A percentile compares a stretch with the other conserved stretches of the same genome.
These are phyloP conservation scores for Ciborinia camelliae DNA, from an alignment of 2,329 filamentous ascomycete species.

Conservation along the genomic window DNA sequence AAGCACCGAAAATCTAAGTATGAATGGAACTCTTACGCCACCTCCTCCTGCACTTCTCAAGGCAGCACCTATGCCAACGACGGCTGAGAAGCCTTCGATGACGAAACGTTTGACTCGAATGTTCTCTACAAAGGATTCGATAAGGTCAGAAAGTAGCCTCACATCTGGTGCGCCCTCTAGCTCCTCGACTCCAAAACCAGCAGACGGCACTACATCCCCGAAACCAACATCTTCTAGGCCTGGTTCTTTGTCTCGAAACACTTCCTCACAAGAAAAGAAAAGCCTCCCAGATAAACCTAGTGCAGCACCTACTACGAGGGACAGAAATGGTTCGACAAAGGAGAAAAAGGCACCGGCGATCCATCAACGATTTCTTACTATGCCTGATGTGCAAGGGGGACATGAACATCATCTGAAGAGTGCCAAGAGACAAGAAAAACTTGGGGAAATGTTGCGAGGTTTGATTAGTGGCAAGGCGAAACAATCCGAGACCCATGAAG, in stretches of 20 bases:
- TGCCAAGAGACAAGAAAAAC: conserved; percentile 88
- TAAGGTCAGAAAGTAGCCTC: conserved; percentile 30
- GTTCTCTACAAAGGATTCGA: conserved; percentile 57
- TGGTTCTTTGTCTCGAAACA: conserved; percentile 44
- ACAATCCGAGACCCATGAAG: conserved; percentile 58
- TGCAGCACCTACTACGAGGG: conserved; percentile 28
- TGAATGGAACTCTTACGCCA: conserved; percentile 35
- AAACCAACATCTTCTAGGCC: conserved; percentile 37
- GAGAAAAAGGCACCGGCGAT: conserved; percentile 33
- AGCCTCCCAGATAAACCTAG: conserved; percentile 30
- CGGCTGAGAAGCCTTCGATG: conserved; percentile 54
- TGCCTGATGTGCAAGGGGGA: conserved; percentile 56
- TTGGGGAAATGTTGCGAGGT: conserved; percentile 85
- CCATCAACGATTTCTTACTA: conserved; percentile 49
- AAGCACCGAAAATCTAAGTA: conserved; percentile 32
- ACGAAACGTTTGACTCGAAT: conserved; percentile 63
- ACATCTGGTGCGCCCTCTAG: conserved; percentile 35
- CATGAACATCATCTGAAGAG: conserved; percentile 89
- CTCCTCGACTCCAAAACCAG: conserved; percentile 34
- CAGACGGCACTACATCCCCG: conserved; percentile 24
- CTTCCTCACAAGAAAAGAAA: conserved; percentile 44
- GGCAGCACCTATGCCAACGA: conserved; percentile 23
- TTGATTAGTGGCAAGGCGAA: conserved; percentile 79
- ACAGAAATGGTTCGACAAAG: conserved; percentile 23
- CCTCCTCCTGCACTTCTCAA: conserved; percentile 31